phyloP scores from a whole-genome alignment of 2,329 filamentous ascomycete genomes.

The Ascocoryne sarcoides region DNA sequence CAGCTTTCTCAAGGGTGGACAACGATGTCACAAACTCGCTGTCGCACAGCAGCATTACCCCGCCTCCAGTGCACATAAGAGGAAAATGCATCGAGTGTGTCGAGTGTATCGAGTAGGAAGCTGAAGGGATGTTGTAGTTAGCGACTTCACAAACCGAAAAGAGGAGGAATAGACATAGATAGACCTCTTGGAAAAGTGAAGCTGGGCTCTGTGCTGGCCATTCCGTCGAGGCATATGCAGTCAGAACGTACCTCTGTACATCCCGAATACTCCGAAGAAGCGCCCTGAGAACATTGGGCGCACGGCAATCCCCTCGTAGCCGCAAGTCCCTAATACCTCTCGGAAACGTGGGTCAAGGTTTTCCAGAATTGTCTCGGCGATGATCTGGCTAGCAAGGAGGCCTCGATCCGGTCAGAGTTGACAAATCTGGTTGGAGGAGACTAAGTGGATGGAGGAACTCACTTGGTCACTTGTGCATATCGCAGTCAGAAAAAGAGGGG shows the following conservation, averaged over 20 bases:
- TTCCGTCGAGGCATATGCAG: not conserved
- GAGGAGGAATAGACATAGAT: not conserved
- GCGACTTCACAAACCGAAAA: not conserved
- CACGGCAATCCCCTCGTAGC: no score
- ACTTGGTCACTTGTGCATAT: no score
- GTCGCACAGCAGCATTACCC: not conserved
- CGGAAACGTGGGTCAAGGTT: no score
- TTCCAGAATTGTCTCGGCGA: no score
- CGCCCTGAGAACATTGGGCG: not conserved
- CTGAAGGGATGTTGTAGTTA: not conserved
- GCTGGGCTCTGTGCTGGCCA: not conserved
- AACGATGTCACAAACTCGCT: not conserved
- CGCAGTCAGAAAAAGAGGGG: no score
- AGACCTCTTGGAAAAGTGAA: not conserved
- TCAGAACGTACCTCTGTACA: no score
- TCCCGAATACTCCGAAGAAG: not conserved
- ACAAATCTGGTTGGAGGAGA: no score
- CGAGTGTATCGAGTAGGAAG: not conserved
- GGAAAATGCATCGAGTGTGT: not conserved
- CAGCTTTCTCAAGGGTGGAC: not conserved
- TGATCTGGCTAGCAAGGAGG: no score
- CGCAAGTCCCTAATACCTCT: no score
- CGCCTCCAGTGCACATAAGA: not conserved
- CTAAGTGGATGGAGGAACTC: no score
- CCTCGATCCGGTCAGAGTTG: no score